phyloP scores from a whole-genome alignment of 805 yeast species.

The Ascoidea rubescens region DNA sequence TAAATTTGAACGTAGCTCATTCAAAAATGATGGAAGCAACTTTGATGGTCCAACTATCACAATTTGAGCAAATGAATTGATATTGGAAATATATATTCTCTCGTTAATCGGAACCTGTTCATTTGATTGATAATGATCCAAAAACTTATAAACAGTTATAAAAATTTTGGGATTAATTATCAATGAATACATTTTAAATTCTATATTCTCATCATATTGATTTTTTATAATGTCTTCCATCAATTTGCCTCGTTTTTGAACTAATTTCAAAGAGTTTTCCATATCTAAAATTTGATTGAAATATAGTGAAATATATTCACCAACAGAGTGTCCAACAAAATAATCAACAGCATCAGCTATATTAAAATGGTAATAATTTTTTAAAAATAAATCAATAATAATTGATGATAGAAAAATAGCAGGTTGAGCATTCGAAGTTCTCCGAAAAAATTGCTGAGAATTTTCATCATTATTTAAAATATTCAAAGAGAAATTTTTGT shows the following conservation, averaged over 20 bases:
- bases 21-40: not conserved
- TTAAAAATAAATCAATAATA: not conserved
- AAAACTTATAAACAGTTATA: not conserved
- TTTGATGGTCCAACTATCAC: not conserved
- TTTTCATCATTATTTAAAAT: not conserved
- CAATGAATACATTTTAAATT: not conserved
- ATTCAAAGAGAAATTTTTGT: no score
- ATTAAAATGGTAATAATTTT: no score
- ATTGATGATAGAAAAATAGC: not conserved
- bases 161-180: not conserved
- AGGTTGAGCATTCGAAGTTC: not conserved
- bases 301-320: not conserved
- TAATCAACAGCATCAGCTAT: not conserved
- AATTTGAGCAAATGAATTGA: not conserved
- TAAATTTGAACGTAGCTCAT: not conserved
- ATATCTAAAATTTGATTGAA: not conserved
- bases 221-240: not conserved
- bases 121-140: not conserved
- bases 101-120: not conserved
- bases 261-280: not conserved
- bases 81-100: not conserved
- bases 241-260: not conserved
- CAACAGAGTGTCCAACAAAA: not conserved
- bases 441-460: no score
- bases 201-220: not conserved